A percentile compares a stretch with the other conserved stretches of the same genome.
These are phyloP conservation scores for Wakefieldia striispora DNA, from an alignment of 768 basidiomycete genomes.

Conservation along the genomic window DNA sequence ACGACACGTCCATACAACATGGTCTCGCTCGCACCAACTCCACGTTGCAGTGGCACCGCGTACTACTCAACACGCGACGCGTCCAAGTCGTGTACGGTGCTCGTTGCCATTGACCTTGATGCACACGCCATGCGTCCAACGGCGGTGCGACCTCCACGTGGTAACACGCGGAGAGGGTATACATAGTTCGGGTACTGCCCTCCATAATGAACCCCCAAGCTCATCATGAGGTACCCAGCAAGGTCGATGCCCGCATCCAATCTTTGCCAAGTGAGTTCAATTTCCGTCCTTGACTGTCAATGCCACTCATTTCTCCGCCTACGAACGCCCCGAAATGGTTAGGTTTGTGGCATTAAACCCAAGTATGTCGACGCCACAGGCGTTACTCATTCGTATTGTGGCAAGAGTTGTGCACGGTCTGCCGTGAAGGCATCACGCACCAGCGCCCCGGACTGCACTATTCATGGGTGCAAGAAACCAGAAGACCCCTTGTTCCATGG, in stretches of 20 bases:
- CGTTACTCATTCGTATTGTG: conserved; percentile 55
- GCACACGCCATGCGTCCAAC: conserved; percentile 6
- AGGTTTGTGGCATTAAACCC: conserved; percentile 60
- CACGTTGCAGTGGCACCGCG: conserved; percentile 17
- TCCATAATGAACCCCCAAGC: background rate
- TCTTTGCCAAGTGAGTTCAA: conserved; percentile 27
- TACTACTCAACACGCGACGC: conserved; percentile 17
- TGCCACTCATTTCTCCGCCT: conserved; percentile 9
- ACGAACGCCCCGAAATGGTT: conserved; percentile 2
- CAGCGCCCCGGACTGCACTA: conserved; percentile 39
- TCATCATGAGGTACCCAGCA: conserved; percentile 4
- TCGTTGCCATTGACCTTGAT: conserved; percentile 7
- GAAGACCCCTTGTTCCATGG: conserved; percentile 48
- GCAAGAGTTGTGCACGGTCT: conserved; percentile 56
- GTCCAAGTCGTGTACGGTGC: conserved; percentile 12
- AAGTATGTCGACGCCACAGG: conserved; percentile 63
- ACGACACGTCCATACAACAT: conserved; percentile 17
- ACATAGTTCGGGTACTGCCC: conserved; percentile 16
- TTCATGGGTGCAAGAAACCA: conserved; percentile 51
- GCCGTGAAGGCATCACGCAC: conserved; percentile 32
- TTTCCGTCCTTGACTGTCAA: conserved; percentile 4
- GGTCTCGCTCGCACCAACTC: conserved; percentile 12
- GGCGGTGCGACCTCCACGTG: conserved; percentile 27
- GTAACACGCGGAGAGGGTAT: conserved; percentile 13
- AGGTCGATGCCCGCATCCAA: conserved; percentile 20